These are phyloP conservation scores for Zangia roseola DNA, from an alignment of 768 basidiomycete species.

Conservation along the genomic window DNA sequence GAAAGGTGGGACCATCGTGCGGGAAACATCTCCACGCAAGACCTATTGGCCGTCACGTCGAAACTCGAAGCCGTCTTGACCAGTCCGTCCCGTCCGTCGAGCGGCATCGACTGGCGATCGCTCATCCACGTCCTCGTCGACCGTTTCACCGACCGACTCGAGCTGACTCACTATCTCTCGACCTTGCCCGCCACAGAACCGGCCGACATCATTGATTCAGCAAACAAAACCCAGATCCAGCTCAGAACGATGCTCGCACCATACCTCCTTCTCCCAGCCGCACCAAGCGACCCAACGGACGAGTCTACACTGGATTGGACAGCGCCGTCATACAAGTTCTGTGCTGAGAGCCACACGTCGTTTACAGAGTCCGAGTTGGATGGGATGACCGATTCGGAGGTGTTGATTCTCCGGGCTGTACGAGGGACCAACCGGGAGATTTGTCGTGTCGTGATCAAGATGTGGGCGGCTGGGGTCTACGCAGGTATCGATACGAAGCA, in stretches of 20 bases:
- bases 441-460: conserved; percentile 17
- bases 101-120: conserved; percentile 43
- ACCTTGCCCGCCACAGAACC: conserved; percentile 17
- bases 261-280: conserved; percentile 6
- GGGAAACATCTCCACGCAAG: conserved; percentile 5
- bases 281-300: not conserved
- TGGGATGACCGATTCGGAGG: conserved; percentile 12
- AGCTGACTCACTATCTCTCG: conserved; percentile 38
- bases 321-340: conserved; percentile 4
- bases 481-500: conserved; percentile 4
- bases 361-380: not conserved
- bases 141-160: conserved; percentile 43
- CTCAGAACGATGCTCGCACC: conserved; percentile 18
- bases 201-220: conserved; percentile 5
- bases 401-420: conserved; percentile 7
- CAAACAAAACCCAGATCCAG: conserved; percentile 12
- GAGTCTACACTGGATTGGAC: conserved; percentile 8
- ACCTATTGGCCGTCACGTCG: conserved; percentile 1
- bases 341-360: conserved; percentile 9
- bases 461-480: conserved; percentile 19
- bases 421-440: conserved; percentile 17
- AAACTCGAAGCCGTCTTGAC: conserved; percentile 2
- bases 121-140: conserved; percentile 39
- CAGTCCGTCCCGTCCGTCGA: conserved; percentile 9
- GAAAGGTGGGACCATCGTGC: conserved; percentile 18